phyloP scores from a whole-genome alignment of 805 yeast species.

The Clavispora santaluciae region DNA sequence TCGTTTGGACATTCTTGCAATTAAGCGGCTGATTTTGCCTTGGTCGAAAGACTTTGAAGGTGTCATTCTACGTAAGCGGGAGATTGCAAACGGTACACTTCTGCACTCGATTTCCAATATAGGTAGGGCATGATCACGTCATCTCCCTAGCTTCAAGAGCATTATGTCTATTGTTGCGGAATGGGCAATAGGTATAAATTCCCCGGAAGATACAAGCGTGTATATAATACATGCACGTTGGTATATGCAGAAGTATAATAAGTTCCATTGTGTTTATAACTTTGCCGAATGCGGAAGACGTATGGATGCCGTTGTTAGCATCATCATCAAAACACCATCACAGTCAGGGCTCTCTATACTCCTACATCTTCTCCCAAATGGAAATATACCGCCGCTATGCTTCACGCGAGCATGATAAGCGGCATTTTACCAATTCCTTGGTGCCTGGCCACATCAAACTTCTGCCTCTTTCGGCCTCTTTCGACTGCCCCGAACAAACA shows the following conservation, averaged over 20 bases:
- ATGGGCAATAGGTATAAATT: no score
- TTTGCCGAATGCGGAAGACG: background rate
- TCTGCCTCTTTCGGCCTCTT: slow-evolving; percentile 24
- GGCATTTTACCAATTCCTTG: slow-evolving; percentile 4
- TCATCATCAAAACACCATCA: background rate
- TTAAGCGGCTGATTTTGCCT: no score
- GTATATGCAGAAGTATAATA: background rate
- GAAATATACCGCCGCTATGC: slow-evolving; percentile 36
- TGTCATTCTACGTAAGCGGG: no score
- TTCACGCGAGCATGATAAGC: slow-evolving; percentile 31
- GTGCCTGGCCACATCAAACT: slow-evolving; percentile 14
- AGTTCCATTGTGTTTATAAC: background rate
- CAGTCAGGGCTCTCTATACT: background rate
- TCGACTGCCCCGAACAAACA: slow-evolving; percentile 10
- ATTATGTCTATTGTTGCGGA: no score
- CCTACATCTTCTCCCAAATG: slow-evolving; percentile 15
- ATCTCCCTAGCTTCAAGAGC: no score
- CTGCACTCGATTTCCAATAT: no score
- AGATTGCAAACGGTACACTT: no score
- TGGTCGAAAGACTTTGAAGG: no score
- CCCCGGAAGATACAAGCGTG: no score
- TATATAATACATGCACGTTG: background rate
- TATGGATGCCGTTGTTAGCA: background rate
- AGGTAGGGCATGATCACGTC: no score
- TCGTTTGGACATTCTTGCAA: no score